Conservation (phyloP, 2,329 filamentous ascomycete species). For the Fusarium newnesense region DNA sequence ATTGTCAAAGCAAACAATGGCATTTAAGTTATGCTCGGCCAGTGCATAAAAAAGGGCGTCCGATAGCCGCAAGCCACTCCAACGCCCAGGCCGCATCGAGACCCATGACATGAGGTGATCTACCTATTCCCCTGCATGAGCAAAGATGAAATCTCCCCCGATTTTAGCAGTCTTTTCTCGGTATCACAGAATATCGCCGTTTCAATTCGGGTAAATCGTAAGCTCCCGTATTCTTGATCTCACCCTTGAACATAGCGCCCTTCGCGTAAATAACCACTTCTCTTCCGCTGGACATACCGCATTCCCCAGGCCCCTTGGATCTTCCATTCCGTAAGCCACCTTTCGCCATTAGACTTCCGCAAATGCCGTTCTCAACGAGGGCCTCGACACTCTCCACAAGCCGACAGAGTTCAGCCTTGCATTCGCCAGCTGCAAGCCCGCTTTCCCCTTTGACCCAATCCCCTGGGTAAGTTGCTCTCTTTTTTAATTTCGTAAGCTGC, state of each 20-base stretch:
- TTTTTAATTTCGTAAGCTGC: not conserved
- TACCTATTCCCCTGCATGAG: not conserved
- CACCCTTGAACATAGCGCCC: not conserved
- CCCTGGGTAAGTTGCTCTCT: not conserved
- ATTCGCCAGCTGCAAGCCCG: slow-evolving; percentile 20
- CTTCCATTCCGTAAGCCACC: not conserved
- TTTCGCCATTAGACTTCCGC: not conserved
- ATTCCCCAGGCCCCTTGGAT: not conserved
- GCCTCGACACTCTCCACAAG: slow-evolving; percentile 11
- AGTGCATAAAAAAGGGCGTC: not conserved
- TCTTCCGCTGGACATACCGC: not conserved
- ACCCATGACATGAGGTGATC: slow-evolving; percentile 14
- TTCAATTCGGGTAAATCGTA: not conserved
- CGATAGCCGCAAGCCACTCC: slow-evolving; percentile 29
- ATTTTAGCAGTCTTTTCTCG: too few species aligned
- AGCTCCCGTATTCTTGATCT: not conserved
- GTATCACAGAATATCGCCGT: not conserved
- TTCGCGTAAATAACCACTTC: not conserved
- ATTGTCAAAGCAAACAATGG: not conserved
- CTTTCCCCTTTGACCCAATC: not conserved
- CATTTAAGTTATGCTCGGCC: not conserved
- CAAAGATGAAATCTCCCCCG: too few species aligned
- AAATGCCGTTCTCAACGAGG: not conserved
- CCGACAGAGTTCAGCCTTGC: slow-evolving; percentile 30
- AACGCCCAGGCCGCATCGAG: slow-evolving; percentile 21